A percentile compares a stretch with the other conserved stretches of the same genome.
These are phyloP conservation scores for Phytophthora chlamydospora DNA, from an alignment of 352 stramenopile species.

Conservation along the genomic window DNA sequence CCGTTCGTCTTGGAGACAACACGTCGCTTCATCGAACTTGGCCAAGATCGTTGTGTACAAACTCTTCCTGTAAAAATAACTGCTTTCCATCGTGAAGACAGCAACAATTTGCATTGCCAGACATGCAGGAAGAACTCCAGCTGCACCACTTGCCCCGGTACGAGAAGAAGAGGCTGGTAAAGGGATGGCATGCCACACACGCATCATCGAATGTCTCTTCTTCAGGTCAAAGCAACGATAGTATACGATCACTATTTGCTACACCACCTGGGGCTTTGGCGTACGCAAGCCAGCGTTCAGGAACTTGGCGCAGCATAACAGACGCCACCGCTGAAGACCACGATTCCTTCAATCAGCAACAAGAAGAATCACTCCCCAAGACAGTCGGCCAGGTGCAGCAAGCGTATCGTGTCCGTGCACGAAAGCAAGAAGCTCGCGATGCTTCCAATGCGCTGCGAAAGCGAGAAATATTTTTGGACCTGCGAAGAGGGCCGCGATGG, in stretches of 20 bases:
- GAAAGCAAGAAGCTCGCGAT: conserved; percentile 37
- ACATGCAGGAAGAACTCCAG: conserved; percentile 30
- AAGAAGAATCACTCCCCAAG: conserved; percentile 22
- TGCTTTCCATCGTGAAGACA: neutral
- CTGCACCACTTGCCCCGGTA: conserved; percentile 29
- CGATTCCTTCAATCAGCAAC: neutral
- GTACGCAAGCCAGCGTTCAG: conserved; percentile 18
- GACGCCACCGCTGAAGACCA: conserved; percentile 1
- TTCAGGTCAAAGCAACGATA: neutral
- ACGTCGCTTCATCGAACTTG: conserved; percentile 30
- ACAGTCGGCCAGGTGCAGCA: conserved; percentile 55
- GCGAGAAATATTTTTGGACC: conserved; percentile 15
- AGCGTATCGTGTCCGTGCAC: conserved; percentile 44
- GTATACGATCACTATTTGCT: conserved; percentile 26
- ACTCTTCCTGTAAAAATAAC: conserved; percentile 25
- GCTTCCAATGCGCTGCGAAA: conserved; percentile 22
- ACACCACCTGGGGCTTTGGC: conserved; percentile 20
- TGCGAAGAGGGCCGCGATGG: conserved; percentile 12
- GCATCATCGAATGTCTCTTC: neutral
- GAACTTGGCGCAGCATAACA: conserved; percentile 17
- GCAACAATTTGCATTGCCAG: neutral
- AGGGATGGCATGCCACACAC: conserved; percentile 35
- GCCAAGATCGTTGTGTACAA: conserved; percentile 7
- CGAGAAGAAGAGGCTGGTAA: conserved; percentile 49
- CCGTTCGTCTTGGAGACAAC: conserved; percentile 3